Evolutionary conservation across 208 protist genomes (phyloP), one percentile per base, ranked within the genome.

Genomic region (Trichomonas vaginalis): DNA sequence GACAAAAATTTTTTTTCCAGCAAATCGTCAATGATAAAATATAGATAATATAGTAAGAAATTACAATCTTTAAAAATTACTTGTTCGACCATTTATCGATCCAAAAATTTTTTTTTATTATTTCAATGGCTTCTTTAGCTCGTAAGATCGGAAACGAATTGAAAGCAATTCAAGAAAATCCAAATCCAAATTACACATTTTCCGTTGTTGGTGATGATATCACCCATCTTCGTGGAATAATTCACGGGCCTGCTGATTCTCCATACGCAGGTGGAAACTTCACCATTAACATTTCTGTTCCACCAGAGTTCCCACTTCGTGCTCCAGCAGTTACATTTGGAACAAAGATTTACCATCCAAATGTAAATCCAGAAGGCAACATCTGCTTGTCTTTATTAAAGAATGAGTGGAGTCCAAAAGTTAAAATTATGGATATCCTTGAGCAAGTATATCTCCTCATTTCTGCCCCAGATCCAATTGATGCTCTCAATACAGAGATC

Each of bases 241-340:
- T 96, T 32, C 0, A 82, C 42, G 96, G 96, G 0, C 96, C 96
- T 1, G 32, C 40, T 27, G 96, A 95, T 70, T 95, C 96, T 62
- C 96, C 96, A 39, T 96, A 96, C 47, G 35, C 95, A 92, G 83
- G 83, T n/a, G 96, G 96, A 15, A 12, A 39, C 42, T 96, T 95
- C 42, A 12, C 23, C 2, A 48, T 96, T 32, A 82, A 96, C 4
- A 96, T 96, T 10, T 45, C 95, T 37, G 21, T 96, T 39, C 96
- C 96, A 48, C 48, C 48, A 32, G 95, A 96, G 15, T 96, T 95
- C 37, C 96, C 96, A 37, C 70, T 96, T 49, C 45, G 79, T 37
- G 79, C 96, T 40, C 96, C 96, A 56, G 9, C 61, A 1, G 61
- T 95, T 12, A 96, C 62, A 10, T 96, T 96, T 39, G 48, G 27